phyloP scores from a whole-genome alignment of 306 rosid species.

The Ormosia semicastrata region DNA sequence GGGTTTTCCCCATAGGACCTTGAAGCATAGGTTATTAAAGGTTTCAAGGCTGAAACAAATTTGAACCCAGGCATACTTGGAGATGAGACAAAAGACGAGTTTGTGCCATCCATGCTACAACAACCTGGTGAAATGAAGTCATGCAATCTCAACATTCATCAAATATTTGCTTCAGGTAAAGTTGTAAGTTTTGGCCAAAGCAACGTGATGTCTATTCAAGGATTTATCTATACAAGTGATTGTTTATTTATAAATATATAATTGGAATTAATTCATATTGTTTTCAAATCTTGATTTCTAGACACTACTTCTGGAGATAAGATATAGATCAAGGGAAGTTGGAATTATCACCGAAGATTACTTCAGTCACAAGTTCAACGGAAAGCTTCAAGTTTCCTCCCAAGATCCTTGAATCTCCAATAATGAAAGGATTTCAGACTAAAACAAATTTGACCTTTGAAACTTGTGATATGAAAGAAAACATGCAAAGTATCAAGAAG shows the following conservation, averaged over 20 bases:
- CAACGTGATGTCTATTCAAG: no score
- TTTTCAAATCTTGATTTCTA: constrained; percentile 2
- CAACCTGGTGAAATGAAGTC: neutral
- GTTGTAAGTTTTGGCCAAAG: neutral
- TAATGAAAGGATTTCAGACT: no score
- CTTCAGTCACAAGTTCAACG: neutral
- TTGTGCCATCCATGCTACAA: neutral
- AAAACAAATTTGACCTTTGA: no score
- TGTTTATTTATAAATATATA: neutral
- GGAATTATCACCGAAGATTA: constrained; percentile 8
- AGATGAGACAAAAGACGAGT: neutral
- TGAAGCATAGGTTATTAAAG: neutral
- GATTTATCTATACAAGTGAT: neutral
- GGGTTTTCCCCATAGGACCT: neutral
- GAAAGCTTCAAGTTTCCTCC: neutral
- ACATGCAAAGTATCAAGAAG: no score
- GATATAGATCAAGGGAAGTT: constrained; percentile 3
- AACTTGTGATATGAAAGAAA: no score
- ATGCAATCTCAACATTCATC: neutral
- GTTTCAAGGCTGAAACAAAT: no score
- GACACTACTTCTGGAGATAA: constrained; percentile 12
- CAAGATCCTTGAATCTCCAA: neutral
- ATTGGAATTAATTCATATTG: neutral
- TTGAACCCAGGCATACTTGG: no score
- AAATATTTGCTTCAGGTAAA: constrained; percentile 20